Conservation (phyloP, 1,139 yeast genomes). For the Petasospora rhodanensis region DNA sequence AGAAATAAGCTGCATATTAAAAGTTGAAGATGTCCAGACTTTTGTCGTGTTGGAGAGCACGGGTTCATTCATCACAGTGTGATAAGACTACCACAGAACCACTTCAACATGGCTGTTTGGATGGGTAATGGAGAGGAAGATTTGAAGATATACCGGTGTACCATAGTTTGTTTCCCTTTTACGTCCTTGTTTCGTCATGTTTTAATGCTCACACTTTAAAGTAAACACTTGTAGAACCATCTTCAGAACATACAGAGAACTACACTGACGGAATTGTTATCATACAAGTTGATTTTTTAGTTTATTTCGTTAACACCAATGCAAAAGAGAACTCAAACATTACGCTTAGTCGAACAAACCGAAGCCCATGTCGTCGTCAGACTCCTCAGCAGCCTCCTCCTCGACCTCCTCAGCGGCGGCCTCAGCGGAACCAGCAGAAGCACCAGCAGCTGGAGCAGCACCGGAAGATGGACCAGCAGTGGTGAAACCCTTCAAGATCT, state of each 20-base stretch:
- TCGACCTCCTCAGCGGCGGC: constrained; percentile 51
- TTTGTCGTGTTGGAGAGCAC: no score
- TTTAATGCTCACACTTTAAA: constrained; percentile 12
- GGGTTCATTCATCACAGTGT: background rate
- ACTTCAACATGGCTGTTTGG: no score
- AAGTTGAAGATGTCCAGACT: no score
- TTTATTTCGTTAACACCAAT: constrained; percentile 12
- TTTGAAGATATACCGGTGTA: constrained; percentile 9
- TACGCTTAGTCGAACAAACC: constrained; percentile 57
- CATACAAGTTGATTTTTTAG: constrained; percentile 5
- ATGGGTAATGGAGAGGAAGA: background rate
- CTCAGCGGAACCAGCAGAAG: constrained; percentile 60
- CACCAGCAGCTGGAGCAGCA: constrained; percentile 52
- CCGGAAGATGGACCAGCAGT: constrained; percentile 61
- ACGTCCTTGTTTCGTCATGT: constrained; percentile 14
- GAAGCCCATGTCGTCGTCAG: constrained; percentile 85
- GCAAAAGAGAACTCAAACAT: constrained; percentile 8
- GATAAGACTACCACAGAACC: no score
- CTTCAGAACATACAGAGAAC: no score
- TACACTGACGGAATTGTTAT: no score
- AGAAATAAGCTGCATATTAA: constrained; percentile 42
- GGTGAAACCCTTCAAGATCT: constrained; percentile 78
- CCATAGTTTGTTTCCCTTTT: constrained; percentile 9
- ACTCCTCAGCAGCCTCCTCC: constrained; percentile 48
- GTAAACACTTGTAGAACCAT: no score